A percentile compares a stretch with the other conserved stretches of the same genome.
Evolutionary conservation across 257 asterid species (phyloP).

Genomic region (Plantago major): DNA sequence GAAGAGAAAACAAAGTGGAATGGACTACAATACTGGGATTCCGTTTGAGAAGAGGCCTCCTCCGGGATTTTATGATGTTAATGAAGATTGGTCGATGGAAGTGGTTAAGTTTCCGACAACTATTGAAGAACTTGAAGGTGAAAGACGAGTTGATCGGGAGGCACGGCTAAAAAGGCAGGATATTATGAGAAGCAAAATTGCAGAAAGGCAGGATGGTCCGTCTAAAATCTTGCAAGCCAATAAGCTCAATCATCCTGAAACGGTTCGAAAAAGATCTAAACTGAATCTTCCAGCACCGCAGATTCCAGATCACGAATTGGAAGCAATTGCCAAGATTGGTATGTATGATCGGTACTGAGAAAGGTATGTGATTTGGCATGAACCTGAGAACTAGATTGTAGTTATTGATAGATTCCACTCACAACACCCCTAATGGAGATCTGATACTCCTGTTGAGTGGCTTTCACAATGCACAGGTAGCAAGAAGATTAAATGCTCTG

Average conservation of each 20-base stretch:
- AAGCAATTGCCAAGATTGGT: conserved; percentile 90
- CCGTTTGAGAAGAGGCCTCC: conserved; percentile 98
- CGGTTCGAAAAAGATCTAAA: conserved; percentile 74
- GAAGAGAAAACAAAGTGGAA: conserved; percentile 88
- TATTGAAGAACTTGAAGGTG: conserved; percentile 97
- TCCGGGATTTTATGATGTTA: conserved; percentile 81
- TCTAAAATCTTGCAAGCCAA: conserved; percentile 85
- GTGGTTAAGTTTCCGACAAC: conserved; percentile 85
- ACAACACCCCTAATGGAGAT: no score
- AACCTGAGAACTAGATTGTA: no score
- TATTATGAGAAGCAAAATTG: conserved; percentile 76
- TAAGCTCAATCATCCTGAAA: conserved; percentile 91
- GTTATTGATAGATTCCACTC: no score
- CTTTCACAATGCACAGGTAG: no score
- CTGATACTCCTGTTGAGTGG: no score
- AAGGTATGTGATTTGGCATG: no score
- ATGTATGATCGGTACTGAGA: conserved; percentile 10
- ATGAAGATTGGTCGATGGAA: conserved; percentile 77
- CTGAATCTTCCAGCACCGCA: conserved; percentile 93
- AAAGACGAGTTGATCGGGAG: conserved; percentile 83
- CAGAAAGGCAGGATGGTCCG: conserved; percentile 88
- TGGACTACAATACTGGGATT: conserved; percentile 88
- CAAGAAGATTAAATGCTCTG: no score
- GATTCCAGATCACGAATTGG: conserved; percentile 91
- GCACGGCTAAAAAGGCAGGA: conserved; percentile 93